These are phyloP conservation scores for Pseudopediastrum boryanum DNA, from an alignment of 139 green algal species.

Conservation along the genomic window DNA sequence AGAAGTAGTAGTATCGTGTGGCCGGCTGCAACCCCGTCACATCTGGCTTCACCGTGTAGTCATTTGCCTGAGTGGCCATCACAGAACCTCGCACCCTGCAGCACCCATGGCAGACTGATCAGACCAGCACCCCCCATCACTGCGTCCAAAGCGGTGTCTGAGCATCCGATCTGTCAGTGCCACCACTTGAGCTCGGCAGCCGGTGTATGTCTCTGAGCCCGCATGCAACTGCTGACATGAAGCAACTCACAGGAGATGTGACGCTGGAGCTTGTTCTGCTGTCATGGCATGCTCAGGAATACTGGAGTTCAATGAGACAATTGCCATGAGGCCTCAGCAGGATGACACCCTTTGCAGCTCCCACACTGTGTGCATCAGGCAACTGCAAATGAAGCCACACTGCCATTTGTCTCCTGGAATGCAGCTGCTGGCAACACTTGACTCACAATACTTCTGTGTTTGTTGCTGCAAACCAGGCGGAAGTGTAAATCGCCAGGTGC, in stretches of 20 bases:
- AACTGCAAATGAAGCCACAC: no score
- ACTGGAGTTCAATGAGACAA: no score
- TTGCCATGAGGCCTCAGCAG: no score
- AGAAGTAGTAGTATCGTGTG: constrained; percentile 28
- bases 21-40: not conserved
- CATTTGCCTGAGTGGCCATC: not conserved
- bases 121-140: no score
- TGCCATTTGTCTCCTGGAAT: no score
- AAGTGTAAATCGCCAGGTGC: not conserved
- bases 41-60: constrained; percentile 22
- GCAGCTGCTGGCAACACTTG: no score
- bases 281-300: no score
- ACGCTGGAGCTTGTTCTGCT: not conserved
- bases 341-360: no score
- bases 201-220: not conserved
- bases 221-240: no score
- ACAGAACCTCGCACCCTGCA: constrained; percentile 3
- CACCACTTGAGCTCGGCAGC: not conserved
- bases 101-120: not conserved
- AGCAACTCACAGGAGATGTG: not conserved
- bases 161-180: no score
- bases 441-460: not conserved
- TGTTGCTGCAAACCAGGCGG: not conserved
- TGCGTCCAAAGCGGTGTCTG: no score
- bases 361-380: no score